Evolutionary conservation across 78 protist species (phyloP).

Genomic region (Andalucia godoyi): DNA sequence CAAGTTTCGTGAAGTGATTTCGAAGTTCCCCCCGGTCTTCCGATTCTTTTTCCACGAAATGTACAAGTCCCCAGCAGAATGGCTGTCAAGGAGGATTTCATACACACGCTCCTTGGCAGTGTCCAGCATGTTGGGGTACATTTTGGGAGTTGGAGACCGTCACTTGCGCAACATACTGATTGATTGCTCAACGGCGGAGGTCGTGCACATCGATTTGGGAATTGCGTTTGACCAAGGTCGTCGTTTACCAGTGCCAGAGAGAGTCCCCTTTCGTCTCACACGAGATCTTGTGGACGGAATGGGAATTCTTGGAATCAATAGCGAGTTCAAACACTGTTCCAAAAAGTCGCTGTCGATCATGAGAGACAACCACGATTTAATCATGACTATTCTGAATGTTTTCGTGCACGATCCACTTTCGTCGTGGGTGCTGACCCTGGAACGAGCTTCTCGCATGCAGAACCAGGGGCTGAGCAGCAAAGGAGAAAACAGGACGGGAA

Average conservation of each 20-base stretch:
- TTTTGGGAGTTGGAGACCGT: conserved; percentile 83
- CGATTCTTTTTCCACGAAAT: conserved; percentile 64
- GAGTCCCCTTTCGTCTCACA: conserved; percentile 69
- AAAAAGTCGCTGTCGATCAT: conserved; percentile 21
- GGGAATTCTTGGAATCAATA: conserved; percentile 47
- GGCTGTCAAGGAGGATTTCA: conserved; percentile 32
- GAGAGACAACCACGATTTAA: not conserved
- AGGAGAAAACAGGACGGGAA: too few relatives aligned
- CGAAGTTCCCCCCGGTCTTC: conserved; percentile 41
- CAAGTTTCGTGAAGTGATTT: not conserved
- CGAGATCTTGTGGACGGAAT: conserved; percentile 61
- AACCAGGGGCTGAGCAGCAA: too few relatives aligned
- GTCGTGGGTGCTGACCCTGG: too few relatives aligned
- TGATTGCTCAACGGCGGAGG: conserved; percentile 59
- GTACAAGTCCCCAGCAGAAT: conserved; percentile 19
- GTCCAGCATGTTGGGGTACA: conserved; percentile 52
- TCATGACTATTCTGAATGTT: conserved; percentile 54
- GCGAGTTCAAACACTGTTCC: conserved; percentile 22
- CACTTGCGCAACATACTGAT: conserved; percentile 60
- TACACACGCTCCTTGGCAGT: conserved; percentile 52
- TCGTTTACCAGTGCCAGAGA: conserved; percentile 40
- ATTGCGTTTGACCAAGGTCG: conserved; percentile 65
- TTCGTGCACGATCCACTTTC: conserved; percentile 64
- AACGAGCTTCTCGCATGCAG: too few relatives aligned
- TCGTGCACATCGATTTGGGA: conserved; percentile 79